These are phyloP conservation scores for Pascua guehoae DNA, from an alignment of 1,284 basidiomycete species.

Conservation along the genomic window DNA sequence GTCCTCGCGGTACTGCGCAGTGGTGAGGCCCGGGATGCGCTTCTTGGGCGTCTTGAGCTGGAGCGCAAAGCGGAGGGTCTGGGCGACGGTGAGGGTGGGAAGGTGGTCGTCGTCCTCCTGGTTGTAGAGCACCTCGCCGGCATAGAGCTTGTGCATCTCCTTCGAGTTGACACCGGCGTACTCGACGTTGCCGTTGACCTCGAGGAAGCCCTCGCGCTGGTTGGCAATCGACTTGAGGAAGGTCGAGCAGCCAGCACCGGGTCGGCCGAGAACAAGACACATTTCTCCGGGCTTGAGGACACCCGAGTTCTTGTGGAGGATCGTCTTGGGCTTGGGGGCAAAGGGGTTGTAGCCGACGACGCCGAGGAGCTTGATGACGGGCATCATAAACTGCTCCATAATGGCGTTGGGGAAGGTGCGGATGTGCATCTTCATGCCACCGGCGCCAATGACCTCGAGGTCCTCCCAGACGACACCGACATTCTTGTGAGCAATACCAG, in stretches of 20 bases:
- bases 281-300: conserved; percentile 65
- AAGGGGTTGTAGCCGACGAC: conserved; percentile 18
- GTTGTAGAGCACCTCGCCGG: conserved; percentile 66
- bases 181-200: conserved; percentile 55
- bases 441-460: conserved; percentile 63
- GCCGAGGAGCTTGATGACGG: conserved; percentile 33
- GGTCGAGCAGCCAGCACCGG: conserved; percentile 48
- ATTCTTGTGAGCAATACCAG: conserved; percentile 76
- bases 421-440: conserved; percentile 65
- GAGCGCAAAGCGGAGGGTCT: conserved; percentile 58
- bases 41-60: conserved; percentile 55
- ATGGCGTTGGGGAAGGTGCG: conserved; percentile 52
- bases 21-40: conserved; percentile 53
- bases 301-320: conserved; percentile 61
- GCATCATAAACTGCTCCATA: conserved; percentile 51
- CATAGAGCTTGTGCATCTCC: conserved; percentile 55
- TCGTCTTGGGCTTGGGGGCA: conserved; percentile 51
- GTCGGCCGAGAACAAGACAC: conserved; percentile 56
- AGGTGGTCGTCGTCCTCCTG: conserved; percentile 63
- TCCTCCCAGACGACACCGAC: conserved; percentile 59
- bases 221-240: conserved; percentile 57
- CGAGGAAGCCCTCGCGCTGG: conserved; percentile 53
- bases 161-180: conserved; percentile 57
- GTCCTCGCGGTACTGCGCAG: conserved; percentile 53
- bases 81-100: conserved; percentile 59